phyloP scores from a whole-genome alignment of 2,329 filamentous ascomycete genomes.

The Biscogniauxia mediterranea region DNA sequence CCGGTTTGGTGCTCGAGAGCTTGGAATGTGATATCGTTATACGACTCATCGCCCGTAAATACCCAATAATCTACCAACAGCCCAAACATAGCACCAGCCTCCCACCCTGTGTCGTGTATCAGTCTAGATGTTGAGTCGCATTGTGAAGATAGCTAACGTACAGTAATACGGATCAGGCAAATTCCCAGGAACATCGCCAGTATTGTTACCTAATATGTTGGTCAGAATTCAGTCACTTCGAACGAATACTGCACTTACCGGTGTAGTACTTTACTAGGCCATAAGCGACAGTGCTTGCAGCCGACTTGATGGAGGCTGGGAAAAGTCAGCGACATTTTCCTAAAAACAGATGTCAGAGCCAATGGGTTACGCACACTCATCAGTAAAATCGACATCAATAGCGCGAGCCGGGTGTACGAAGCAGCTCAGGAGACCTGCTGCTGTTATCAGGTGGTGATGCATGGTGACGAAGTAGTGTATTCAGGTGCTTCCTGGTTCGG shows the following conservation, averaged over 20 bases:
- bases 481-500: background rate
- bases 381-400: slow-evolving; percentile 18
- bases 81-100: slow-evolving; percentile 66
- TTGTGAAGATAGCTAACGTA: slow-evolving; percentile 32
- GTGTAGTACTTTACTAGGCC: slow-evolving; percentile 20
- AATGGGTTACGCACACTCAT: slow-evolving; percentile 13
- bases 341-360: background rate
- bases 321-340: slow-evolving; percentile 8
- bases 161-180: slow-evolving; percentile 63
- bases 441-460: slow-evolving; percentile 1
- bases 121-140: slow-evolving; percentile 4
- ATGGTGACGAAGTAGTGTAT: background rate
- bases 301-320: slow-evolving; percentile 19
- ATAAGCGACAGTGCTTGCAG: slow-evolving; percentile 20
- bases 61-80: slow-evolving; percentile 41
- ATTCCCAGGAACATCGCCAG: slow-evolving; percentile 55
- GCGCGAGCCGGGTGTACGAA: slow-evolving; percentile 11
- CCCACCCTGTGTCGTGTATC: slow-evolving; percentile 54
- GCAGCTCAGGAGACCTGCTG: slow-evolving; percentile 12
- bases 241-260: slow-evolving; percentile 8
- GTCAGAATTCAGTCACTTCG: slow-evolving; percentile 3
- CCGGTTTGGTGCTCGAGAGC: slow-evolving; percentile 48
- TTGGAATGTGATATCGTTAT: slow-evolving; percentile 43
- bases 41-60: slow-evolving; percentile 46
- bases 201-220: slow-evolving; percentile 46